Conservation (phyloP, 306 rosid species). For the Sechiopsis laciniata region DNA sequence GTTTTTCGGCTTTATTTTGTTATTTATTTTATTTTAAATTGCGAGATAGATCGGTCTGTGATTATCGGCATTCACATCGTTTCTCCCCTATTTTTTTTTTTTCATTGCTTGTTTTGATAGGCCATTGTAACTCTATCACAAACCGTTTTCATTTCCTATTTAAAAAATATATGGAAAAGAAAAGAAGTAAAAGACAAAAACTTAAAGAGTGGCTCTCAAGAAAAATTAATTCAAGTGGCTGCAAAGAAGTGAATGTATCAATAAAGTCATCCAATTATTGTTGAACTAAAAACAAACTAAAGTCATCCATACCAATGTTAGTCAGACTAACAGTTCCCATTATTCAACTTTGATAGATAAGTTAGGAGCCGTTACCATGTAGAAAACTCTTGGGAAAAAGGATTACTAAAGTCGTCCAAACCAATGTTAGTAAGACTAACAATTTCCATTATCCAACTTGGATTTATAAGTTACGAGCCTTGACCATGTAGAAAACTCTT, state of each 20-base stretch:
- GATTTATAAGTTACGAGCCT: not conserved
- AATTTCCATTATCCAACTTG: not conserved
- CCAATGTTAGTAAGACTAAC: not conserved
- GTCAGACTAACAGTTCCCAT: not conserved
- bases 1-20: too few species aligned
- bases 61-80: too few species aligned
- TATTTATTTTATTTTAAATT: too few species aligned
- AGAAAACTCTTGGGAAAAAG: not conserved
- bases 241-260: not conserved
- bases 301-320: not conserved
- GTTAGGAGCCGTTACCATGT: not conserved
- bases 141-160: too few species aligned
- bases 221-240: not conserved
- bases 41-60: too few species aligned
- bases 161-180: too few species aligned
- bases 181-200: not conserved
- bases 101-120: too few species aligned
- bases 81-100: too few species aligned
- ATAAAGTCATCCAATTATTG: not conserved
- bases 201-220: not conserved
- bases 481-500: conserved; percentile 8
- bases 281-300: too few species aligned
- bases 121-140: too few species aligned
- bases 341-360: not conserved
- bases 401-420: not conserved